Evolutionary conservation across 352 stramenopile genomes (phyloP), one percentile per base, ranked within the genome.

Genomic region (Aphanomyces stellatus): DNA sequence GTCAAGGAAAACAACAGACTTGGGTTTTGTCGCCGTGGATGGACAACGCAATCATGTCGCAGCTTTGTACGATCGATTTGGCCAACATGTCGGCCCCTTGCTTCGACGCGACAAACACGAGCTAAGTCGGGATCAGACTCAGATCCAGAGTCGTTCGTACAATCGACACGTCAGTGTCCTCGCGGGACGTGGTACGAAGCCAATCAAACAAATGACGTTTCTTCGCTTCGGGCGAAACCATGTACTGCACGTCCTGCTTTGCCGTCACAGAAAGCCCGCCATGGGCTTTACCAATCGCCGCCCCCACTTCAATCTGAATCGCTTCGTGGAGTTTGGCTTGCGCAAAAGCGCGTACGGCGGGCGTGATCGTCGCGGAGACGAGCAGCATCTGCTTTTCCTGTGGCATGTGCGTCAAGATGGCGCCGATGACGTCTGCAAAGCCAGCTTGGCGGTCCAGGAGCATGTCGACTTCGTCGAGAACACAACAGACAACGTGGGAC

Each of bases 381-480:
- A 88, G 85, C 7, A 86, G 35, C n/a, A 88, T 51, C 57, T 89
- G 81, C 15, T 60, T 8, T 22, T 69, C 28, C 10, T 63, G 33
- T 33, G 60, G 59, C 35, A 90, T 40, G 10, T 77, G 62, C 8
- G 53, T 64, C 27, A 88, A 22, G 31, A 92, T 84, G 66, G 84
- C 66, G 1, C 65, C 65, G 22, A 90, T 72, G n/a, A 77, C 72
- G 7, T 72, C 56, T 22, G 63, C 72, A 73, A 90, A 92, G 1
- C 79, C 82, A 48, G 78, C 69, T 48, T 17, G 6, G 30, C 8
- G 7, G 11, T 78, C 79, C 42, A 90, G 65, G 78, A 92, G 88
- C 60, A 83, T 73, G 60, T 92, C 84, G 19, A 90, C 79, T 77
- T 92, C 84, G 61, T 92, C 84, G 31, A 92, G 56, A 1, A 90